phyloP scores from a whole-genome alignment of 2,329 filamentous ascomycete genomes.

The Phaeosphaeria sp. region DNA sequence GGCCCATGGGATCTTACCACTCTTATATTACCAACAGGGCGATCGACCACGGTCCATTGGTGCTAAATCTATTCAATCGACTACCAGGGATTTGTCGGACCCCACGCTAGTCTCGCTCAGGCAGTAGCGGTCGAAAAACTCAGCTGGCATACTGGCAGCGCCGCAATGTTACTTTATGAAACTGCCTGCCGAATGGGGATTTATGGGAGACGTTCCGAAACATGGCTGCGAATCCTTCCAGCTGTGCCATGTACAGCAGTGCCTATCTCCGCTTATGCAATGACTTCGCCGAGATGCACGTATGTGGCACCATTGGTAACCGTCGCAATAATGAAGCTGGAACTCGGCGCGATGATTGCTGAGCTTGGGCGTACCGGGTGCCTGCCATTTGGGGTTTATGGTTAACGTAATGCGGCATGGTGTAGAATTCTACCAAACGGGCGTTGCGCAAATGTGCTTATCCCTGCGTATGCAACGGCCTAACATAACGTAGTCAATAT shows the following conservation, averaged over 20 bases:
- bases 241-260: no score
- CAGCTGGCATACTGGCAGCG: not conserved
- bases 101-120: not conserved
- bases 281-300: no score
- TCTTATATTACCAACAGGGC: not conserved
- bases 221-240: no score
- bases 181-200: not conserved
- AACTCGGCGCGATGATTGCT: no score
- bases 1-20: not conserved
- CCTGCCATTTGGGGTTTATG: not conserved
- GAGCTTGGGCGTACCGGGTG: no score
- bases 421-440: not conserved
- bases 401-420: not conserved
- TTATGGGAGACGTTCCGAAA: no score
- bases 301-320: no score
- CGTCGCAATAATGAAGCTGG: no score
- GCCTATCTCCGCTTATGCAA: no score
- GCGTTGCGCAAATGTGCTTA: not conserved
- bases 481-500: not conserved
- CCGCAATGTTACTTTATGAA: not conserved
- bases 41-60: not conserved
- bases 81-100: not conserved
- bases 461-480: not conserved
- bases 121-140: not conserved
- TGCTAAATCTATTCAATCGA: not conserved